These are phyloP conservation scores for Apiotrichum laibachii DNA, from an alignment of 1,284 basidiomycete species.

Conservation along the genomic window DNA sequence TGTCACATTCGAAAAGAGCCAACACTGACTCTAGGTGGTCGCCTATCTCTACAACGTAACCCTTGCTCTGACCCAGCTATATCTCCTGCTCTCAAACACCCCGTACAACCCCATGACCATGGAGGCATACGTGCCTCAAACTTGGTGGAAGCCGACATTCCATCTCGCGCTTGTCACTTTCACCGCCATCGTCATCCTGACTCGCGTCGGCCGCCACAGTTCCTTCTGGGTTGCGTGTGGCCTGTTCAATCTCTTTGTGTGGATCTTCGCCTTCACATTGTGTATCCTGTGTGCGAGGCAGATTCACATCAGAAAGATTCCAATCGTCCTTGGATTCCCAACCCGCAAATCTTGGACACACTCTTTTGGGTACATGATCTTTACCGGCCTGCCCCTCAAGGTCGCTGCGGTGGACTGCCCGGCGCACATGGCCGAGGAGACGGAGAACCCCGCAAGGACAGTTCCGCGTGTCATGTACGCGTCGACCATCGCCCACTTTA, in stretches of 20 bases:
- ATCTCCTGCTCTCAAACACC: no score
- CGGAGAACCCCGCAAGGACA: constrained; percentile 42
- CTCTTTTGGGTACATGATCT: constrained; percentile 1
- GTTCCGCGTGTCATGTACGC: constrained; percentile 46
- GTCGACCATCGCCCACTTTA: constrained; percentile 21
- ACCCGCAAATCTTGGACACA: not conserved
- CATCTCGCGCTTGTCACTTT: not conserved
- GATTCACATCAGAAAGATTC: not conserved
- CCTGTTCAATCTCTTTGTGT: not conserved
- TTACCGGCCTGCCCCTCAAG: not conserved
- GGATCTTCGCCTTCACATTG: not conserved
- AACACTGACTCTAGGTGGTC: not conserved
- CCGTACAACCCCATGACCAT: no score
- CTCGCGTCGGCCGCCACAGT: not conserved
- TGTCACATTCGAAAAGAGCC: not conserved
- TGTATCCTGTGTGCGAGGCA: not conserved
- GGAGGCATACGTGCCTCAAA: no score
- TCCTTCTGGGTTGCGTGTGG: not conserved
- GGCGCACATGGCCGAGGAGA: constrained; percentile 16
- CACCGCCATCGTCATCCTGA: not conserved
- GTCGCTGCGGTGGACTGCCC: not conserved
- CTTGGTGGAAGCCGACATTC: not conserved
- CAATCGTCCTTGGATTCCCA: not conserved
- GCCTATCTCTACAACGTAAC: not conserved
- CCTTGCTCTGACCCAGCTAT: no score